Base-by-base conservation (phyloP, 371 early-diverging fungal genomes). In the Circinella minor region DNA sequence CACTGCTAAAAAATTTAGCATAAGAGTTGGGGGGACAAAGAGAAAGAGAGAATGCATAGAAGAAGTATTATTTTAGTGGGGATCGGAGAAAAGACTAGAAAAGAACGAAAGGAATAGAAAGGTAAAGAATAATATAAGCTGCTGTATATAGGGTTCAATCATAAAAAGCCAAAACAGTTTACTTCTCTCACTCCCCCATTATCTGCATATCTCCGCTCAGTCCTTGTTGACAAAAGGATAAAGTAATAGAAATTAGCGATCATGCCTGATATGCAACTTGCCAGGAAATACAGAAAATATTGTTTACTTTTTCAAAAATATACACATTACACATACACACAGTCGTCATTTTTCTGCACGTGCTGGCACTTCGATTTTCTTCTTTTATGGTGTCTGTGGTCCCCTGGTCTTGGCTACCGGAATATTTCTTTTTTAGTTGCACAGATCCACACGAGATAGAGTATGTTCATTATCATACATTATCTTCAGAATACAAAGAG, bases 371-470 rank as follows among this genome's bases (percentile, higher is more conserved):
- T 14, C 17, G 10, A 55, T 8, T 55, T 2, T 55, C n/a, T 55
- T 18, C n/a, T 17, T 8, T 11, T 8, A 14, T n/a, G 8, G n/a
- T 55, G 55, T 20, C 55, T n/a, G 7, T n/a, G 7, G 17, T 4
- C 55, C 55, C 55, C 55, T 20, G 47, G 47, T 15, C 47, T 47
- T 47, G 47, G 11, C 51, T 5, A 51, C 51, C 51, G 14, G 17
- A 51, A 43, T 43, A 43, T 43, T 43, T 51, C 47, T n/a, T 14
- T 15, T 17, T 27, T 57, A 13, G 57, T 57, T 13, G 57, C 27
- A 57, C 57, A 57, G 57, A 57, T 57, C 57, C 57, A 57, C 27
- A 57, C 57, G 34, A 57, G 57, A 57, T 57, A 57, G 57, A 17
- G 4, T 15, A 51, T 51, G 51, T n/a, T 34, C 57, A 57, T 57